phyloP scores from a whole-genome alignment of 352 stramenopile genomes.

The Pythium diclinum region DNA sequence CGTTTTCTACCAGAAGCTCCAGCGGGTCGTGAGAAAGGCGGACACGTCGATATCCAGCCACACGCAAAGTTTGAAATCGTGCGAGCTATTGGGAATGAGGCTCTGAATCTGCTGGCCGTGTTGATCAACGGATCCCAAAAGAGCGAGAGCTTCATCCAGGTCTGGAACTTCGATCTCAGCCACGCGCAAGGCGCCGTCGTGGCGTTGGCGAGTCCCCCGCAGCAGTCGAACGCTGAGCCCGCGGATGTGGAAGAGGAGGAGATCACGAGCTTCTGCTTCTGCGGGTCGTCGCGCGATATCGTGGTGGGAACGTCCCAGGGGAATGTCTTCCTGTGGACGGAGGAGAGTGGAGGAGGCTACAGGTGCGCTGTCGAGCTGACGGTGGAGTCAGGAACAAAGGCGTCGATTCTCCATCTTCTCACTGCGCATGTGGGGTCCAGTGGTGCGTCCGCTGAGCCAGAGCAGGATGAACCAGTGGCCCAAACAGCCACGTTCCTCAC shows the following conservation, averaged over 20 bases:
- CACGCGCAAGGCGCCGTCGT: constrained; percentile 63
- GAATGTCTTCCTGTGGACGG: constrained; percentile 47
- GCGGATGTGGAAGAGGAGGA: constrained; percentile 12
- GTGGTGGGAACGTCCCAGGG: constrained; percentile 47
- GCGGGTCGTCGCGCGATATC: constrained; percentile 43
- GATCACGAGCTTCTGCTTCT: constrained; percentile 59
- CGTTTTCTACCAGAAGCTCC: constrained; percentile 37
- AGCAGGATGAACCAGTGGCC: background rate
- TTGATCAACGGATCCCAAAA: constrained; percentile 33
- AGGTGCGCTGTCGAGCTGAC: constrained; percentile 1
- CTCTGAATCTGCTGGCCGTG: constrained; percentile 46
- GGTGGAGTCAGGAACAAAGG: background rate
- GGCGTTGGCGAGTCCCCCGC: constrained; percentile 6
- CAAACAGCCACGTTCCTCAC: constrained; percentile 22
- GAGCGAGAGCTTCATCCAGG: constrained; percentile 61
- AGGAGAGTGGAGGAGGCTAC: constrained; percentile 7
- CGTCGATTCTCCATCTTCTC: constrained; percentile 18
- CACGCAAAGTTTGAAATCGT: constrained; percentile 43
- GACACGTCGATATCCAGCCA: background rate
- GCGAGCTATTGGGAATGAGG: constrained; percentile 49
- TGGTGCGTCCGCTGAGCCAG: background rate
- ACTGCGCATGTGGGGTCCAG: background rate
- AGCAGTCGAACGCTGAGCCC: background rate
- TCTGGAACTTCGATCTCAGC: constrained; percentile 74
- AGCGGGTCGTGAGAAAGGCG: background rate